Evolutionary conservation across 148 eudicot species (phyloP).

Genomic region (Rhododendron griersonianum): DNA sequence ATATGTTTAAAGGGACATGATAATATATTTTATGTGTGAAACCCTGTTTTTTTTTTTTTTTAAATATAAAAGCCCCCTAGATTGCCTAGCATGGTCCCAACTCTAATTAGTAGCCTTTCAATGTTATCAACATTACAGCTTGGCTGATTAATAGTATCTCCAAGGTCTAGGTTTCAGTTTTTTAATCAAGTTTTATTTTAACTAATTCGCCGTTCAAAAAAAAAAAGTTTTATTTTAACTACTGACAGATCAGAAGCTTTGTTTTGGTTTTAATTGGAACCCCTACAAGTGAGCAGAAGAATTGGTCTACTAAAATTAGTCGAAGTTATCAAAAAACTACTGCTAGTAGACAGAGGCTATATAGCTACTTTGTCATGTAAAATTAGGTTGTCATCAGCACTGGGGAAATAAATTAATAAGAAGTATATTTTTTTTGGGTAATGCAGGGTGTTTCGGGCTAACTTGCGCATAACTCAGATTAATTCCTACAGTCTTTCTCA

Average conservation of each 20-base stretch:
- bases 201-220: no score
- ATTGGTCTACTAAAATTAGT: no score
- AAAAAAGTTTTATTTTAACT: neutral
- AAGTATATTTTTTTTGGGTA: no score
- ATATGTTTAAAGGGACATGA: neutral
- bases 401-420: neutral
- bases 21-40: neutral
- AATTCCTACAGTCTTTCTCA: no score
- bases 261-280: no score
- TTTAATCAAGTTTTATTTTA: neutral
- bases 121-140: neutral
- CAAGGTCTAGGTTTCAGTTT: neutral
- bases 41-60: neutral
- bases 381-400: neutral
- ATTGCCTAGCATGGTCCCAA: slow-evolving; percentile 3
- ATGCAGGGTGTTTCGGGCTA: no score
- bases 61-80: neutral
- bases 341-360: neutral
- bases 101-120: neutral
- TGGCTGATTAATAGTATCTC: neutral
- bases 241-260: neutral
- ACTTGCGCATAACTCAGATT: no score
- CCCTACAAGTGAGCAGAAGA: no score
- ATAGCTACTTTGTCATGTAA: neutral
- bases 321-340: no score